phyloP scores from a whole-genome alignment of 2,329 filamentous ascomycete species.

The Colletotrichum sp. region DNA sequence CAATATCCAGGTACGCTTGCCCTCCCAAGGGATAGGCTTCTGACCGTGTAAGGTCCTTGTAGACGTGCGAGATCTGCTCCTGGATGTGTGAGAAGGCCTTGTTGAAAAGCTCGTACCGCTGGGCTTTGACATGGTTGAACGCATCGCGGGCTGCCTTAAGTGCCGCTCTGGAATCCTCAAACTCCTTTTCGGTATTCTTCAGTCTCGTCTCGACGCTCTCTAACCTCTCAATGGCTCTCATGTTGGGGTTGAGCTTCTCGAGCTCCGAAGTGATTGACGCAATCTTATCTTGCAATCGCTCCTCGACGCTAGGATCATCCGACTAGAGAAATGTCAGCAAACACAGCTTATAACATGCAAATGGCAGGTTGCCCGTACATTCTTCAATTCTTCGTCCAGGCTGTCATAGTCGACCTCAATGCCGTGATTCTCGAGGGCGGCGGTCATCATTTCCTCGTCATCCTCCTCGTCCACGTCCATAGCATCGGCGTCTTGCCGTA shows the following conservation, averaged over 20 bases:
- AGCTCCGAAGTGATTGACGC: slow-evolving; percentile 76
- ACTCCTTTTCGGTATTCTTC: slow-evolving; percentile 85
- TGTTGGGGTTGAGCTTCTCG: slow-evolving; percentile 95
- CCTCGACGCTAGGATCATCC: slow-evolving; percentile 73
- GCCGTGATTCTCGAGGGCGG: slow-evolving; percentile 84
- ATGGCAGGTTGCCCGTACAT: slow-evolving; percentile 54
- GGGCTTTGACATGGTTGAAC: slow-evolving; percentile 82
- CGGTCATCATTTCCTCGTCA: slow-evolving; percentile 63
- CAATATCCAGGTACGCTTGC: slow-evolving; percentile 84
- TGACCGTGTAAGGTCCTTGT: slow-evolving; percentile 92
- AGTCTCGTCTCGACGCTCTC: slow-evolving; percentile 85
- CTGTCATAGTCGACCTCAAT: slow-evolving; percentile 87
- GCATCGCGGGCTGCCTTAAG: slow-evolving; percentile 79
- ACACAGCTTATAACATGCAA: neutral
- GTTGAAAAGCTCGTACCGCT: slow-evolving; percentile 90
- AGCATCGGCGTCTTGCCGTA: slow-evolving; percentile 79
- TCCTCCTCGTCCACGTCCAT: slow-evolving; percentile 88
- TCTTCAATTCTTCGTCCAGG: slow-evolving; percentile 82
- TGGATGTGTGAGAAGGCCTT: slow-evolving; percentile 95
- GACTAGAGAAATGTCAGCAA: slow-evolving; percentile 54
- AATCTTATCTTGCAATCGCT: slow-evolving; percentile 79
- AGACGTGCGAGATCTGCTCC: slow-evolving; percentile 91
- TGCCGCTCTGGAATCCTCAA: slow-evolving; percentile 79
- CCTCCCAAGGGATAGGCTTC: slow-evolving; percentile 94
- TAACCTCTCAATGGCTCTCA: slow-evolving; percentile 91